A percentile compares a stretch with the other conserved stretches of the same genome.
These are phyloP conservation scores for Dichotomopilus funicola DNA, from an alignment of 2,329 filamentous ascomycete species.

Conservation along the genomic window DNA sequence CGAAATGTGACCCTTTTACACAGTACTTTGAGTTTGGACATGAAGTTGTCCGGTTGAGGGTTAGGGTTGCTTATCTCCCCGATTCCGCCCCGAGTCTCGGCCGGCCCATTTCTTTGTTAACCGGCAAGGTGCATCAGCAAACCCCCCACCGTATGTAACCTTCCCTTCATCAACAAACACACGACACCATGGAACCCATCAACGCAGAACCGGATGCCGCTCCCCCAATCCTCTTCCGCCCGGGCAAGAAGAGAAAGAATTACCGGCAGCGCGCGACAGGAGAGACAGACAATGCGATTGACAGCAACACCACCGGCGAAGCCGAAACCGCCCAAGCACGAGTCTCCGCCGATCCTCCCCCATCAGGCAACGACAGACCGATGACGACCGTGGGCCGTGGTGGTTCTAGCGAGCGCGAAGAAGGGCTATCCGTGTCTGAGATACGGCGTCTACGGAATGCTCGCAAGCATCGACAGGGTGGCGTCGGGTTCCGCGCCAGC, in stretches of 20 bases:
- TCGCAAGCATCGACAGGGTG: conserved; percentile 43
- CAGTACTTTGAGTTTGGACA: background rate
- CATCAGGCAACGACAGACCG: conserved; percentile 8
- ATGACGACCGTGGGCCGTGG: background rate
- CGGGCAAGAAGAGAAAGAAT: conserved; percentile 53
- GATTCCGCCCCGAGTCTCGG: background rate
- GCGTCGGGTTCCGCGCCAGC: conserved; percentile 49
- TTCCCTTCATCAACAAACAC: background rate
- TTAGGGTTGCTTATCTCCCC: background rate
- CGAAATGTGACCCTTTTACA: too few species aligned
- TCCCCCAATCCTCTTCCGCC: conserved; percentile 45
- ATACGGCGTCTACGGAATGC: conserved; percentile 48
- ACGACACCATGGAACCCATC: conserved; percentile 13
- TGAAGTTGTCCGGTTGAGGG: background rate
- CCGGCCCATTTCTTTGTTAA: background rate
- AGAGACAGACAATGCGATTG: conserved; percentile 22
- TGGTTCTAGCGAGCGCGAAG: conserved; percentile 25
- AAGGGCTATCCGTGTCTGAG: conserved; percentile 41
- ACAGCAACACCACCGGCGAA: background rate
- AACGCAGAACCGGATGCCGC: conserved; percentile 17
- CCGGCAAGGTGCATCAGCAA: background rate
- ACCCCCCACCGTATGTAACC: background rate
- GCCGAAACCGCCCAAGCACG: conserved; percentile 11
- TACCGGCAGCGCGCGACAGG: conserved; percentile 44
- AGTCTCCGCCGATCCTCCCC: conserved; percentile 8